Evolutionary conservation across 208 protist genomes (phyloP).

Genomic region (Leishmania lainsoni): DNA sequence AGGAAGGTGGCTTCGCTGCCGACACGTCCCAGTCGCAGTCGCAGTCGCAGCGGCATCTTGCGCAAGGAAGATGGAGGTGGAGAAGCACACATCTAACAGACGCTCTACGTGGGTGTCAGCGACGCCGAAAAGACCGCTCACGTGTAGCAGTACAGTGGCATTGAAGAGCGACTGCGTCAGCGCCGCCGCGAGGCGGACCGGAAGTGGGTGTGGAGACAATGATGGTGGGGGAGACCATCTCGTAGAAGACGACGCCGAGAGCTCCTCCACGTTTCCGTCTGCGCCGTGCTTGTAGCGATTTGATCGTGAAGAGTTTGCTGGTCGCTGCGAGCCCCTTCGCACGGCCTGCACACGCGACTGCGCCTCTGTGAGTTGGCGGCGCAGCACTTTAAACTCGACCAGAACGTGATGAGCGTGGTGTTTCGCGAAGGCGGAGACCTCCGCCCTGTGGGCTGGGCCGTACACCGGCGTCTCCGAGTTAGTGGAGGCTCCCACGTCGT

Average conservation of each 20-base stretch:
- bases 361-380: conserved; percentile 5
- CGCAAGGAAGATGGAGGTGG: conserved; percentile 67
- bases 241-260: neutral
- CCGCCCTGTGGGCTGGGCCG: conserved; percentile 2
- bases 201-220: neutral
- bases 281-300: neutral
- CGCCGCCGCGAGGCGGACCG: neutral
- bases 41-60: conserved; percentile 26
- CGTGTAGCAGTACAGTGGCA: conserved; percentile 65
- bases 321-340: neutral
- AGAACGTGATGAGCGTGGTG: conserved; percentile 83
- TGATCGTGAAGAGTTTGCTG: neutral
- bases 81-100: conserved; percentile 60
- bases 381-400: conserved; percentile 38
- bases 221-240: neutral
- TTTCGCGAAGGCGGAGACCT: conserved; percentile 43
- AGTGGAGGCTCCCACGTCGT: too few species aligned
- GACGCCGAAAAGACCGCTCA: conserved; percentile 61
- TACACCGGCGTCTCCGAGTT: neutral
- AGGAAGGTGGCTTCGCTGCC: neutral
- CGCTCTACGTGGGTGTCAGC: conserved; percentile 70
- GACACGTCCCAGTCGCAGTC: neutral
- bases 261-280: neutral
- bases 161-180: conserved; percentile 45
- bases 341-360: neutral